Evolutionary conservation across 805 yeast genomes (phyloP).

Genomic region (Saturnispora dispora): DNA sequence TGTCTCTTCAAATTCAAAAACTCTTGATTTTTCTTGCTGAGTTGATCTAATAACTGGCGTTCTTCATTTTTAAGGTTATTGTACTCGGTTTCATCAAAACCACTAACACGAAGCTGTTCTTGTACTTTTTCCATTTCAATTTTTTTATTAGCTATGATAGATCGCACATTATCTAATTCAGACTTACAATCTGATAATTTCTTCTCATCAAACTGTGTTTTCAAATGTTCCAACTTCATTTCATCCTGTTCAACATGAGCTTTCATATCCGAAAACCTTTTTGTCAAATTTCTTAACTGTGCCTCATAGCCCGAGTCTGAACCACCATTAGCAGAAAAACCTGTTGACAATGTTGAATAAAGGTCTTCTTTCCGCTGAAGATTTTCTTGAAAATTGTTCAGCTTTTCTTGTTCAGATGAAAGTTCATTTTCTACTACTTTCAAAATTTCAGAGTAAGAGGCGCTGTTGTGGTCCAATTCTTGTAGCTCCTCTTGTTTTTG

Average conservation of each 20-base stretch:
- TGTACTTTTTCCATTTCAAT: slow-evolving; percentile 32
- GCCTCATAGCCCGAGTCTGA: slow-evolving; percentile 68
- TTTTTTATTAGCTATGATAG: slow-evolving; percentile 36
- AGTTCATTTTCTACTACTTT: slow-evolving; percentile 37
- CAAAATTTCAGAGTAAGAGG: slow-evolving; percentile 25
- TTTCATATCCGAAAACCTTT: slow-evolving; percentile 41
- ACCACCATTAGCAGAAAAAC: slow-evolving; percentile 77
- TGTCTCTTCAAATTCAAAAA: slow-evolving; percentile 50
- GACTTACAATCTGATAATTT: slow-evolving; percentile 38
- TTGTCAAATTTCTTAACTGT: slow-evolving; percentile 59
- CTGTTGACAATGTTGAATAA: slow-evolving; percentile 73
- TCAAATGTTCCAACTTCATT: slow-evolving; percentile 48
- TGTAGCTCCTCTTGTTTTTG: slow-evolving; percentile 5
- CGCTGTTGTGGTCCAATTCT: slow-evolving; percentile 13
- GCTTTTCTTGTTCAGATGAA: slow-evolving; percentile 32
- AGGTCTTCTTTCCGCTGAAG: slow-evolving; percentile 64
- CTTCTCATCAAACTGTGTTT: slow-evolving; percentile 34
- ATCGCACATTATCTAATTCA: slow-evolving; percentile 43
- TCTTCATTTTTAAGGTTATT: slow-evolving; percentile 40
- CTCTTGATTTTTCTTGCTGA: slow-evolving; percentile 36
- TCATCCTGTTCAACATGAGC: slow-evolving; percentile 51
- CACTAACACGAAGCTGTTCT: slow-evolving; percentile 38
- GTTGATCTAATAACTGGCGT: slow-evolving; percentile 33
- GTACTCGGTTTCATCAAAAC: slow-evolving; percentile 44
- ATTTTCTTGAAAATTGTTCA: slow-evolving; percentile 38